Evolutionary conservation across 331 rosid species (phyloP).

Genomic region (Quercus lobata): DNA sequence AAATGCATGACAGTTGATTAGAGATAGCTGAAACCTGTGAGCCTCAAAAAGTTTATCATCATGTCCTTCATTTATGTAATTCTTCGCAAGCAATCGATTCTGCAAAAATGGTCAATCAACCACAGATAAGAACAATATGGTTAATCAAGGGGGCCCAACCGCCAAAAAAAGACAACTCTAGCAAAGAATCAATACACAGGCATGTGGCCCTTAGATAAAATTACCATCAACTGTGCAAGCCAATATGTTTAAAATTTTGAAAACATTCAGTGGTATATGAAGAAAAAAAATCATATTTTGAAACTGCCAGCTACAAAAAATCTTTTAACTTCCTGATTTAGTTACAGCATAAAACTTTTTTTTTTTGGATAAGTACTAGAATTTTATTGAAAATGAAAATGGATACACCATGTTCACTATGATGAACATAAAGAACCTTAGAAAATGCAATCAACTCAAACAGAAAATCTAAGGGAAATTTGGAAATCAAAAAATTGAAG

Average conservation of each 20-base stretch:
- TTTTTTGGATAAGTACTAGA: too few species aligned
- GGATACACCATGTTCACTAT: too few species aligned
- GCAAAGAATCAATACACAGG: conserved; percentile 8
- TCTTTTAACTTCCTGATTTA: background rate
- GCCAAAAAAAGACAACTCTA: conserved; percentile 2
- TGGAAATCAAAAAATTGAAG: too few species aligned
- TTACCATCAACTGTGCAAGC: background rate
- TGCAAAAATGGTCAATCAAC: conserved; percentile 27
- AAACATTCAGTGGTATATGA: background rate
- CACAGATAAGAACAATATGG: background rate
- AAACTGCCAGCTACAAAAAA: background rate
- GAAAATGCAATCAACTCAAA: too few species aligned
- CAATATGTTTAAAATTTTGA: background rate
- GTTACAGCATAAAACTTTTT: background rate
- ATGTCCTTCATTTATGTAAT: conserved; percentile 85
- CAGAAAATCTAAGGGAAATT: too few species aligned
- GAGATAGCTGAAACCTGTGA: conserved; percentile 65
- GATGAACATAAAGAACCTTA: too few species aligned
- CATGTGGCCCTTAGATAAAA: background rate
- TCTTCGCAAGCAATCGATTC: conserved; percentile 97
- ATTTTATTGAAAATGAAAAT: too few species aligned
- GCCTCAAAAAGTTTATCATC: conserved; percentile 87
- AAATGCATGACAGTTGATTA: background rate
- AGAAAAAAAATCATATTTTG: background rate
- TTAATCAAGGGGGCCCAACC: background rate